Conservation (phyloP, 2,329 filamentous ascomycete genomes). For the Colletotrichum sp. region DNA sequence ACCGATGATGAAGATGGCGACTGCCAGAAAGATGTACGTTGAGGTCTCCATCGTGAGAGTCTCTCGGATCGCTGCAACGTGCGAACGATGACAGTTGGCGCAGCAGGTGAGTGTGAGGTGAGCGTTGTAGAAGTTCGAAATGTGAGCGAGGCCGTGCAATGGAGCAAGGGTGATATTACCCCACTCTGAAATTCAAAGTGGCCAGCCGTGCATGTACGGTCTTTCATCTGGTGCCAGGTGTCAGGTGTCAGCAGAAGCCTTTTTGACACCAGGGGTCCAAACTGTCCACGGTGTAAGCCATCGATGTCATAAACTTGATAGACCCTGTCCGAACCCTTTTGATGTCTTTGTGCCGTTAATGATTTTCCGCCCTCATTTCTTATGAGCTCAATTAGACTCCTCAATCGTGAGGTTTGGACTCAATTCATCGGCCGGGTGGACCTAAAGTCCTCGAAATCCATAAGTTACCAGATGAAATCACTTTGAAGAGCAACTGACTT, state of each 20-base stretch:
- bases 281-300: neutral
- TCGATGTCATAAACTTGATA: neutral
- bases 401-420: neutral
- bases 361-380: neutral
- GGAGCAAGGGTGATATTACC: neutral
- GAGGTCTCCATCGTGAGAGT: neutral
- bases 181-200: neutral
- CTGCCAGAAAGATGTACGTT: neutral
- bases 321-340: neutral
- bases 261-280: too few relatives aligned
- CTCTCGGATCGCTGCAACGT: neutral
- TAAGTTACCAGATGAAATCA: rapidly evolving
- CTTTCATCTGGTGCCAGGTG: neutral
- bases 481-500: neutral
- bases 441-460: neutral
- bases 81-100: neutral
- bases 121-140: neutral
- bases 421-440: too few relatives aligned
- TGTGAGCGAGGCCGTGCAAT: neutral
- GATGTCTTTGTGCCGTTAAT: neutral
- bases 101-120: neutral
- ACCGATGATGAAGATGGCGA: neutral
- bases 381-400: neutral
- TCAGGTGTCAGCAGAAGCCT: neutral
- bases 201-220: rapidly evolving